A percentile compares a stretch with the other conserved stretches of the same genome.
Conservation (phyloP, 1,139 yeast species). For the Yamadazyma epiphylla region DNA sequence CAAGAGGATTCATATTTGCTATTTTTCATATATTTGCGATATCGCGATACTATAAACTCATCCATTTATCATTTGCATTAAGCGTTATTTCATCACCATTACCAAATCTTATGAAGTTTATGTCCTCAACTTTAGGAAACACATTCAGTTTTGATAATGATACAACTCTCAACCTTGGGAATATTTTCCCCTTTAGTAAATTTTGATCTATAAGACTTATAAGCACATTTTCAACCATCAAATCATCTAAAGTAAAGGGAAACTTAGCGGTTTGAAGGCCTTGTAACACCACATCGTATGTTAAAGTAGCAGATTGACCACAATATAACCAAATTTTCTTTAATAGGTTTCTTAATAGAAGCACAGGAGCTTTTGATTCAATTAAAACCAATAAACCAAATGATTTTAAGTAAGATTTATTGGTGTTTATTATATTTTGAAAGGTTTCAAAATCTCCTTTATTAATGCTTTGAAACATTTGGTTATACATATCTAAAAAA, state of each 20-base stretch:
- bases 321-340: constrained; percentile 29
- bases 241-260: constrained; percentile 20
- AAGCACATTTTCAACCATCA: constrained; percentile 44
- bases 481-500: constrained; percentile 32
- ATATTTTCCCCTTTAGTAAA: constrained; percentile 49
- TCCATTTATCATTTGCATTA: constrained; percentile 11
- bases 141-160: constrained; percentile 48
- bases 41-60: constrained; percentile 3
- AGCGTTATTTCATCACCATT: constrained; percentile 12
- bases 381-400: constrained; percentile 28
- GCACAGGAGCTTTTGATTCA: constrained; percentile 30
- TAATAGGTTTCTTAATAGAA: constrained; percentile 46
- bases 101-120: constrained; percentile 26
- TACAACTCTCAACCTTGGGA: constrained; percentile 39
- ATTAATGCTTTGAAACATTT: constrained; percentile 29
- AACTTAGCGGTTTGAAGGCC: constrained; percentile 18
- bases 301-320: constrained; percentile 24
- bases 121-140: constrained; percentile 43
- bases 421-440: constrained; percentile 20
- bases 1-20: neutral
- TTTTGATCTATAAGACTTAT: constrained; percentile 51
- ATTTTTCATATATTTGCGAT: neutral
- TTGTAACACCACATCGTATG: constrained; percentile 23
- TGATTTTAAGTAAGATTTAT: constrained; percentile 34
- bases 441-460: constrained; percentile 40